phyloP scores from a whole-genome alignment of 768 basidiomycete species.

The Auricularia auricula-judae region DNA sequence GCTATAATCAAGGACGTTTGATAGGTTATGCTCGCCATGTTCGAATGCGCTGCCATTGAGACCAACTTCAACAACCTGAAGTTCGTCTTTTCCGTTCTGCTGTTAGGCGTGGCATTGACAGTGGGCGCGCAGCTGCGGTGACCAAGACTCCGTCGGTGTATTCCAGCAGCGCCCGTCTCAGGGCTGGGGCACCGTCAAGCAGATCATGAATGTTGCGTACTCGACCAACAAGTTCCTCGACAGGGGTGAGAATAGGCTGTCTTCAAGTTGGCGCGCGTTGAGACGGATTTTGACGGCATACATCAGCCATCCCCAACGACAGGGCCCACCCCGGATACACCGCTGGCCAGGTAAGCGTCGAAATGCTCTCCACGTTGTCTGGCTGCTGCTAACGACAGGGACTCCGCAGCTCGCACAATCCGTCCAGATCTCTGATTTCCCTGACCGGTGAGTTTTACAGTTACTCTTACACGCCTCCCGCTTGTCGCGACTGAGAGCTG shows the following conservation, averaged over 20 bases:
- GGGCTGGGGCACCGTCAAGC: not conserved
- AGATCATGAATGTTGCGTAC: not conserved
- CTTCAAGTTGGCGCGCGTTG: too few relatives aligned
- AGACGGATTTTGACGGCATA: not conserved
- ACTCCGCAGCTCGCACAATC: not conserved
- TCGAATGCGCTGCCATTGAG: not conserved
- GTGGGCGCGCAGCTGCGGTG: not conserved
- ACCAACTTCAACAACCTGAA: not conserved
- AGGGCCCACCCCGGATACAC: not conserved
- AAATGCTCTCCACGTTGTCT: not conserved
- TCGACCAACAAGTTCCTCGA: not conserved
- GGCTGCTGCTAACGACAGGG: not conserved
- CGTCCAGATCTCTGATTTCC: not conserved
- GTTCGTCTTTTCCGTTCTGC: not conserved
- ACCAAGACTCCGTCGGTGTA: not conserved
- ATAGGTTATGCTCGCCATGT: not conserved
- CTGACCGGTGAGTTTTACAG: not conserved
- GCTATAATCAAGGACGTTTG: not conserved
- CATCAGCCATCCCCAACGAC: not conserved
- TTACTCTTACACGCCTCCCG: too few relatives aligned
- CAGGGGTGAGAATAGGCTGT: not conserved
- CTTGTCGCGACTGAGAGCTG: too few relatives aligned
- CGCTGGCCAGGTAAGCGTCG: not conserved
- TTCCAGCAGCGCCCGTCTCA: not conserved
- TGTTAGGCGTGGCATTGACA: not conserved